Evolutionary conservation across 345 rosid species (phyloP).

Genomic region (Ceriops tagal): DNA sequence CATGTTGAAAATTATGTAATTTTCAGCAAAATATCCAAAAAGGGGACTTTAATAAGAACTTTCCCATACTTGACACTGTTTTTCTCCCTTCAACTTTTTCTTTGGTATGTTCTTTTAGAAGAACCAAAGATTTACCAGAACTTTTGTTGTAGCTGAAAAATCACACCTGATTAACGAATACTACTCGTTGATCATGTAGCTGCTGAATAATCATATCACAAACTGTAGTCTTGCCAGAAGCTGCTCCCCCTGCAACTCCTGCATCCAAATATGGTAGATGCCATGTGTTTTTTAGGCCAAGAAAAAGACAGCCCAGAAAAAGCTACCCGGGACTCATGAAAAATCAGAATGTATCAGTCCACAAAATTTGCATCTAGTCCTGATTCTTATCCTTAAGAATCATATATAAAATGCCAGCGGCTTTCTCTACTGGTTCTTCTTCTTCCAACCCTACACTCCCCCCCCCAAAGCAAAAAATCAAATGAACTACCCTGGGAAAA

Average conservation of each 20-base stretch:
- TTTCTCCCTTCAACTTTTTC: no score
- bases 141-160: neutral
- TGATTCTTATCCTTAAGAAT: neutral
- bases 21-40: no score
- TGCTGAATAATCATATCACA: conserved; percentile 99
- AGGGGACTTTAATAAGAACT: neutral
- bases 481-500: neutral
- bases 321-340: no score
- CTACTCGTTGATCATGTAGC: conserved; percentile 98
- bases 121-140: neutral
- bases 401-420: neutral
- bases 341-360: neutral
- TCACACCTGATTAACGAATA: conserved; percentile 84
- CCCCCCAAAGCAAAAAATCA: neutral
- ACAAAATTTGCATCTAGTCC: neutral
- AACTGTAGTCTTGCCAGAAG: conserved; percentile 97
- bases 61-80: no score
- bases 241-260: conserved; percentile 99
- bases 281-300: neutral
- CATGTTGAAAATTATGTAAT: neutral
- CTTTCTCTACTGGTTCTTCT: neutral
- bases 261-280: neutral
- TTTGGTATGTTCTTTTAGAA: no score
- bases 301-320: neutral
- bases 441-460: neutral